phyloP scores from a whole-genome alignment of 2,329 filamentous ascomycete genomes.

The Verticillium nonalfalfae region DNA sequence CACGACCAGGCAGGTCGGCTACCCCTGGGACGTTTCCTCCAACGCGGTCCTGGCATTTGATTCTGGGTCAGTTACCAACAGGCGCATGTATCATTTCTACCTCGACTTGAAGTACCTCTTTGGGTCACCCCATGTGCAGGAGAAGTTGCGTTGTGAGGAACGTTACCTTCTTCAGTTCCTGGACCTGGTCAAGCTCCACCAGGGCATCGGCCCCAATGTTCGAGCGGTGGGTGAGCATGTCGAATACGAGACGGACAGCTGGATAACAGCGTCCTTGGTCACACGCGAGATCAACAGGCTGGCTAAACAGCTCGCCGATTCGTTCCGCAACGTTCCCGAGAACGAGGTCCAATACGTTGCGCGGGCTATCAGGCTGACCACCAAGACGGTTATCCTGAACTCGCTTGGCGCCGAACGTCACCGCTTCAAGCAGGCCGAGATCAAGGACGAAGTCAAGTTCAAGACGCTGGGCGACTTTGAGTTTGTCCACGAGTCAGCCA shows the following conservation, averaged over 20 bases:
- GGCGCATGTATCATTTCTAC: constrained; percentile 97
- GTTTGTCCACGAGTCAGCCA: constrained; percentile 56
- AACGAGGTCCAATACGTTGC: constrained; percentile 61
- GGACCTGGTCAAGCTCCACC: constrained; percentile 90
- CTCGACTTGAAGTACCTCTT: constrained; percentile 89
- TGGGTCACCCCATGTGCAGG: constrained; percentile 80
- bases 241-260: constrained; percentile 96
- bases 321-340: constrained; percentile 66
- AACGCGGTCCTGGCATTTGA: constrained; percentile 88
- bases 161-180: constrained; percentile 91
- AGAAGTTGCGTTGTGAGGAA: constrained; percentile 73
- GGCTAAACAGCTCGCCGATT: constrained; percentile 80
- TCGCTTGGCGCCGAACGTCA: constrained; percentile 83
- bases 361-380: constrained; percentile 65
- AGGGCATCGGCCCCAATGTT: constrained; percentile 93
- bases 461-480: constrained; percentile 73
- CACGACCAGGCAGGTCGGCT: constrained; percentile 90
- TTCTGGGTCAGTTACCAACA: constrained; percentile 87
- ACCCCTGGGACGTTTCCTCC: constrained; percentile 82
- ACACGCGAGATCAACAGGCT: constrained; percentile 92
- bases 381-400: constrained; percentile 80
- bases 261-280: constrained; percentile 93
- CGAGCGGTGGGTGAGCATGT: constrained; percentile 92
- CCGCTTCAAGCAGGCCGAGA: constrained; percentile 79
- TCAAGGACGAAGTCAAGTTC: constrained; percentile 81